These are phyloP conservation scores for Podila verticillata DNA, from an alignment of 192 early-diverging fungal genomes.

Conservation along the genomic window DNA sequence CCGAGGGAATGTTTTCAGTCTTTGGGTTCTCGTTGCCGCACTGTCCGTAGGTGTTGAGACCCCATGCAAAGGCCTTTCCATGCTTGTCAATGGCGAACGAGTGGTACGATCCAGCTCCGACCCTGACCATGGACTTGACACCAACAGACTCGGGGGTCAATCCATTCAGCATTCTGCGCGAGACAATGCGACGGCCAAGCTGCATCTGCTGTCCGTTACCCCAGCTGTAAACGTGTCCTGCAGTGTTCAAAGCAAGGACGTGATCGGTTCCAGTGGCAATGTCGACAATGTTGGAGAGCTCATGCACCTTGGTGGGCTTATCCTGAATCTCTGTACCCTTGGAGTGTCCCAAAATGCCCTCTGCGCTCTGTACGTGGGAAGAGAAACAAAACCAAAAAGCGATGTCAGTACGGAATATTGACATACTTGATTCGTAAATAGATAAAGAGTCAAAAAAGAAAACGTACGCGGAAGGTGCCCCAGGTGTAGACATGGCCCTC, in stretches of 20 bases:
- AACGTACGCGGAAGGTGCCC: slow-evolving; percentile 79
- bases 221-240: slow-evolving; percentile 89
- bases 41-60: slow-evolving; percentile 92
- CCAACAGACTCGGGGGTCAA: slow-evolving; percentile 65
- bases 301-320: slow-evolving; percentile 64
- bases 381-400: neutral
- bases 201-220: slow-evolving; percentile 91
- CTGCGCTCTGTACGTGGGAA: slow-evolving; percentile 67
- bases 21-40: slow-evolving; percentile 65
- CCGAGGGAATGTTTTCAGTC: slow-evolving; percentile 62
- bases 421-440: neutral
- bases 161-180: slow-evolving; percentile 75
- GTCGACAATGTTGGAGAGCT: slow-evolving; percentile 72
- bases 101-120: slow-evolving; percentile 86
- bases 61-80: slow-evolving; percentile 80
- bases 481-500: slow-evolving; percentile 86
- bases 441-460: neutral
- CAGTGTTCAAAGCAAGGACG: slow-evolving; percentile 73
- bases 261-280: slow-evolving; percentile 91
- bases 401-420: neutral
- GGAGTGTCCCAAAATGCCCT: slow-evolving; percentile 88
- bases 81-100: slow-evolving; percentile 80
- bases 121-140: slow-evolving; percentile 64
- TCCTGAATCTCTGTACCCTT: slow-evolving; percentile 70
- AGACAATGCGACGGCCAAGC: slow-evolving; percentile 83